Evolutionary conservation across 768 basidiomycete genomes (phyloP), one percentile per base, ranked within the genome.

Genomic region (Suillus brevipes): DNA sequence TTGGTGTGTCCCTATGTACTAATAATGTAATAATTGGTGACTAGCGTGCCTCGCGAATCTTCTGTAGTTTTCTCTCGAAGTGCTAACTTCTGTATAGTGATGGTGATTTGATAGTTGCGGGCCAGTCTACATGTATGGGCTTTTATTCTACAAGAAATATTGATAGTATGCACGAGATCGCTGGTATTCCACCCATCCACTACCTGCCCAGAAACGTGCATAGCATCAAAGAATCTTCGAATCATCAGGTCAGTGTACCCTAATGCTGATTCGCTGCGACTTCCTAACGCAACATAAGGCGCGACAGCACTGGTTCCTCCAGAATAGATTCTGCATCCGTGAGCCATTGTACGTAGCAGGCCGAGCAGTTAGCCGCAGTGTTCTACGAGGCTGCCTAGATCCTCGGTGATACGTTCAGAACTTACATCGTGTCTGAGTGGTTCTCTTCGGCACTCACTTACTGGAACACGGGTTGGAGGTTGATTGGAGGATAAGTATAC

Each of bases 381-480:
- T 56, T 56, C n/a, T n/a, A n/a, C 16, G 12, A 12, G 13, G n/a
- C 23, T n/a, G 13, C 55, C 36, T 55, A 20, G 20, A 23, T 34
- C 47, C 9, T 14, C 12, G 3, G 55, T 7, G 34, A 49, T 36
- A 20, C 16, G 20, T 9, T 53, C 1, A 10, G 50, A 5, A 66
- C 74, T 18, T 52, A 71, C 74, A 64, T 74, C 75, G 75, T 66
- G 60, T 60, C 28, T 77, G 64, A 28, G 34, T 63, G 31, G 71
- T 23, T 18, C 40, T 6, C 2, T 45, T 67, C 28, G 72, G 71
- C 7, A 77, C 74, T 7, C 60, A 65, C 16, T 65, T 68, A 58
- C 75, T 75, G 55, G n/a, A 37, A 23, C 13, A 36, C 12, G 53
- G 12, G 53, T 55, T 13, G n/a, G 53, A n/a, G 10, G 53, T 37